Evolutionary conservation across 139 green algal species (phyloP).

Genomic region (Chlamydomonas urium): DNA sequence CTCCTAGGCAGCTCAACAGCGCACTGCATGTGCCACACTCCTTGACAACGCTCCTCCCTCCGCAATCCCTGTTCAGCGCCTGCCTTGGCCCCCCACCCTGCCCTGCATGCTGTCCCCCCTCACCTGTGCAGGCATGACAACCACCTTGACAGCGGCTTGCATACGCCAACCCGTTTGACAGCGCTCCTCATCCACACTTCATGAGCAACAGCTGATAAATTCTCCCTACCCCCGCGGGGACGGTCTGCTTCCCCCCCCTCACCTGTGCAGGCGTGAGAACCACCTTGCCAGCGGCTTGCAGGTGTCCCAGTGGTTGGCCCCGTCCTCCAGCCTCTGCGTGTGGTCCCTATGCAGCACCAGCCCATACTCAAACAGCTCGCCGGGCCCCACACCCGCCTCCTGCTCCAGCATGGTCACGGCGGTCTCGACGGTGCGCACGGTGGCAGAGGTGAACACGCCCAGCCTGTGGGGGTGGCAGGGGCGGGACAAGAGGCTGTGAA

Average conservation of each 20-base stretch:
- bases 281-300: neutral
- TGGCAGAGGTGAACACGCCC: conserved; percentile 37
- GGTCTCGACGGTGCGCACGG: conserved; percentile 17
- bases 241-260: neutral
- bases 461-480: conserved; percentile 9
- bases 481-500: neutral
- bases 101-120: too few species aligned
- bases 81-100: too few species aligned
- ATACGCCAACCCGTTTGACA: neutral
- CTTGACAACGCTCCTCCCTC: too few species aligned
- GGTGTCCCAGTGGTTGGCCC: neutral
- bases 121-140: neutral
- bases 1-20: too few species aligned
- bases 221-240: neutral
- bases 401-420: conserved; percentile 26
- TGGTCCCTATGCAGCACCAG: conserved; percentile 31
- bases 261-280: neutral
- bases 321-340: too few species aligned
- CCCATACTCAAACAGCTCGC: conserved; percentile 25
- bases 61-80: too few species aligned
- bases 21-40: too few species aligned
- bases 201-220: too few species aligned
- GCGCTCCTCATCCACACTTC: neutral
- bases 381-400: conserved; percentile 6
- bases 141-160: neutral